phyloP scores from a whole-genome alignment of 225 moss, liverwort and hornwort species.

The Polytrichum formosum region DNA sequence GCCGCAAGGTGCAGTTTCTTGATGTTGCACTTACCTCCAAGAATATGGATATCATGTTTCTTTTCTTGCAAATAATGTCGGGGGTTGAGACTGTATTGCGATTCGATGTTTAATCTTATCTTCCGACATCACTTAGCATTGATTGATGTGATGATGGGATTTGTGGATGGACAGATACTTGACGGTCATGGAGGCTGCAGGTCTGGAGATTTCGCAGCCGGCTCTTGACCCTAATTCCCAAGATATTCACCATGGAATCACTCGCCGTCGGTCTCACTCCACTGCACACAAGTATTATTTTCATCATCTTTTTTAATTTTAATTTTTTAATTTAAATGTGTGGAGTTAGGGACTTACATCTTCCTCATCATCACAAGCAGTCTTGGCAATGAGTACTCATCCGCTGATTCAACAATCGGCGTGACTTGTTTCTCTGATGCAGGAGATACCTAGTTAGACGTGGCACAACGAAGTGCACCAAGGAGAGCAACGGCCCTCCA shows the following conservation, averaged over 20 bases:
- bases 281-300: slow-evolving; percentile 22
- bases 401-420: no score
- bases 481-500: slow-evolving; percentile 31
- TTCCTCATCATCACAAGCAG: no score
- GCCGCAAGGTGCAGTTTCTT: slow-evolving; percentile 23
- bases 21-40: no score
- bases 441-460: not conserved
- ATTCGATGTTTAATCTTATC: no score
- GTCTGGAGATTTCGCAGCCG: slow-evolving; percentile 55
- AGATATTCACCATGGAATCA: slow-evolving; percentile 40
- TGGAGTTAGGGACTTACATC: not conserved
- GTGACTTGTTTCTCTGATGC: not conserved
- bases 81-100: no score
- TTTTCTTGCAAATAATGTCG: no score
- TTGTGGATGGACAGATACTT: slow-evolving; percentile 29
- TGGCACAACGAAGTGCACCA: slow-evolving; percentile 6
- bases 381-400: no score
- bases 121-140: no score
- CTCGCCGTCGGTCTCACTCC: slow-evolving; percentile 5
- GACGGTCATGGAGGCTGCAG: slow-evolving; percentile 37
- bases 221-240: slow-evolving; percentile 34
- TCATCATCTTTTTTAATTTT: not conserved
- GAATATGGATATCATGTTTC: no score
- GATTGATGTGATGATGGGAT: no score
- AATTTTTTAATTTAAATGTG: not conserved